Evolutionary conservation across 352 stramenopile genomes (phyloP).

Genomic region (Globisporangium echinulatum): DNA sequence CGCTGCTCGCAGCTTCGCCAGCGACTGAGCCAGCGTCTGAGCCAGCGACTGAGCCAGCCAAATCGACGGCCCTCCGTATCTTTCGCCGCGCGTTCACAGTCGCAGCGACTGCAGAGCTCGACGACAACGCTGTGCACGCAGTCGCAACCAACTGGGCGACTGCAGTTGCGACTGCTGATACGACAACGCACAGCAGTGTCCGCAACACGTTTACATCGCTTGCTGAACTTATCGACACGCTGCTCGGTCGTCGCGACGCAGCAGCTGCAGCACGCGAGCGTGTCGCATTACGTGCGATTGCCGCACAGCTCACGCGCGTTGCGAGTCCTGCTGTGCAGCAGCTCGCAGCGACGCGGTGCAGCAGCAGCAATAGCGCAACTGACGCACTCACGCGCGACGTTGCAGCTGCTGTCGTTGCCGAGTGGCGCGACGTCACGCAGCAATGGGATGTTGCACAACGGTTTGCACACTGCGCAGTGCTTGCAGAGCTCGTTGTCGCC

Average conservation of each 20-base stretch:
- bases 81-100: constrained; percentile 6
- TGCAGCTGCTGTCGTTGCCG: constrained; percentile 16
- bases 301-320: not conserved
- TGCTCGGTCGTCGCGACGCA: not conserved
- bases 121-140: not conserved
- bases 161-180: not conserved
- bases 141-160: constrained; percentile 5
- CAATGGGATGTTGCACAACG: constrained; percentile 20
- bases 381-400: not conserved
- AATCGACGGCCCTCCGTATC: not conserved
- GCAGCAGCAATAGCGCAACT: not conserved
- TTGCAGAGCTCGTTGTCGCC: constrained; percentile 13
- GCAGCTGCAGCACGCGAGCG: not conserved
- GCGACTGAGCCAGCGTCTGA: not conserved
- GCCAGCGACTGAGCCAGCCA: not conserved
- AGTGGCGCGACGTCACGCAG: constrained; percentile 20
- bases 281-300: not conserved
- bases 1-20: not conserved
- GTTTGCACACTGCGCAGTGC: constrained; percentile 35
- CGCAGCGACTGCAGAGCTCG: not conserved
- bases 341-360: not conserved
- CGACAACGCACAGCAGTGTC: not conserved
- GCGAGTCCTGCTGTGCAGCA: constrained; percentile 7
- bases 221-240: not conserved
- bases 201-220: not conserved